A percentile compares a stretch with the other conserved stretches of the same genome.
Evolutionary conservation across 129 eudicot genomes (phyloP).

Genomic region (Sambucus nigra): DNA sequence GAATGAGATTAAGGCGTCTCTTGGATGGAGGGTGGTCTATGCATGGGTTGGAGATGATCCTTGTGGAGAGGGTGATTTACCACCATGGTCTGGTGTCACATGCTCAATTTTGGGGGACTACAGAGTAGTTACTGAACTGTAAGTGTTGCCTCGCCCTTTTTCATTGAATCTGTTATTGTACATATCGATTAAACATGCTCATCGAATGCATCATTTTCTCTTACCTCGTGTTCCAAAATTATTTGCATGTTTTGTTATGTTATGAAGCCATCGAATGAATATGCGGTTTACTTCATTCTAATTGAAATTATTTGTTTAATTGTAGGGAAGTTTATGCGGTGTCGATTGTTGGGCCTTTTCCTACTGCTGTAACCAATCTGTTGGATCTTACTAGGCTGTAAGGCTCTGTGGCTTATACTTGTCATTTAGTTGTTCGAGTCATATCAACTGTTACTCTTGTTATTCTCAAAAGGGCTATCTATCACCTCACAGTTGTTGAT

Average conservation of each 20-base stretch:
- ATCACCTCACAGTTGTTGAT: background rate
- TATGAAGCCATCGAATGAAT: conserved; percentile 1
- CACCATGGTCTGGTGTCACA: conserved; percentile 98
- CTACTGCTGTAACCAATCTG: conserved; percentile 90
- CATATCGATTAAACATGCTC: too few species aligned
- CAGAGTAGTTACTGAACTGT: conserved; percentile 90
- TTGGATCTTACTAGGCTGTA: conserved; percentile 97
- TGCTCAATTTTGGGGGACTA: conserved; percentile 83
- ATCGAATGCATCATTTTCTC: too few species aligned
- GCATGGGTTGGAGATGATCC: conserved; percentile 99
- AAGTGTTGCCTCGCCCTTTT: conserved; percentile 29
- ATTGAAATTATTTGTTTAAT: too few species aligned
- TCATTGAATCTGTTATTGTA: too few species aligned
- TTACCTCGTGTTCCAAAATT: too few species aligned
- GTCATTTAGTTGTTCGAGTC: too few species aligned
- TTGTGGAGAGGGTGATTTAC: conserved; percentile 94
- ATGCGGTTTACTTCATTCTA: background rate
- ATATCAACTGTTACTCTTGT: too few species aligned
- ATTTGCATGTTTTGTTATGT: too few species aligned
- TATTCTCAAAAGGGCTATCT: too few species aligned
- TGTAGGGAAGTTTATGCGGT: conserved; percentile 96
- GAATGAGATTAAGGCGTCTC: conserved; percentile 90
- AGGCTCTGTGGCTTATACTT: conserved; percentile 6
- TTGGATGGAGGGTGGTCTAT: conserved; percentile 98
- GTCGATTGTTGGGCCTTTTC: conserved; percentile 96